phyloP scores from a whole-genome alignment of 768 basidiomycete genomes.

The Kondoa subrosea region DNA sequence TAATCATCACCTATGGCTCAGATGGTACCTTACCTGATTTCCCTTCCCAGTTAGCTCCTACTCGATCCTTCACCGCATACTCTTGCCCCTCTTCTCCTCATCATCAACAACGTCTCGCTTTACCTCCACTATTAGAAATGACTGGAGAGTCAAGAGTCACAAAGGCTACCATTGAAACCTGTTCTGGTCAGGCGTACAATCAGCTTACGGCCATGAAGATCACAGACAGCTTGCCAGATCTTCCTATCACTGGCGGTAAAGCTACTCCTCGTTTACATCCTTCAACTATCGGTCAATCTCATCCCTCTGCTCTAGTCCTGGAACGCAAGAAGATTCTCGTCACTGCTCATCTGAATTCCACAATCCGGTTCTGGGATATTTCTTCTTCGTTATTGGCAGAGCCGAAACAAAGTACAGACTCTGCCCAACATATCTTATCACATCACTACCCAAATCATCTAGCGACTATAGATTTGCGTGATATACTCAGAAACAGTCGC shows the following conservation, averaged over 20 bases:
- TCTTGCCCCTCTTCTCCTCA: constrained; percentile 48
- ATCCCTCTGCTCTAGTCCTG: constrained; percentile 26
- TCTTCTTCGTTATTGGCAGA: constrained; percentile 47
- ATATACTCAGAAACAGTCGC: not conserved
- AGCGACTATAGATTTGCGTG: not conserved
- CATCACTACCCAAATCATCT: not conserved
- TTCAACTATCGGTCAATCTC: constrained; percentile 35
- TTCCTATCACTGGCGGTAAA: constrained; percentile 13
- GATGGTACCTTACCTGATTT: constrained; percentile 22
- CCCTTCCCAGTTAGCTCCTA: not conserved
- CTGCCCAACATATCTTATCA: not conserved
- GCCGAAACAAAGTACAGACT: not conserved
- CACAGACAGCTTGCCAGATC: not conserved
- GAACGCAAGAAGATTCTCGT: constrained; percentile 44
- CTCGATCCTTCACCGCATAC: constrained; percentile 33
- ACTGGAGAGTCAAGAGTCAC: constrained; percentile 11
- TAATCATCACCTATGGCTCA: constrained; percentile 47
- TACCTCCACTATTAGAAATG: constrained; percentile 22
- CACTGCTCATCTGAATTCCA: constrained; percentile 47
- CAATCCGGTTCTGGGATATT: constrained; percentile 55
- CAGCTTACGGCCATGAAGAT: constrained; percentile 18
- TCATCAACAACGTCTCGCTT: constrained; percentile 20
- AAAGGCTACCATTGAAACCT: constrained; percentile 11
- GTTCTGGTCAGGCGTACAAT: constrained; percentile 13
- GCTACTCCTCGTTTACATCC: constrained; percentile 4